Base-by-base conservation (phyloP, 176 grass and related monocot genomes). In the Echinochloa phyllopogon region DNA sequence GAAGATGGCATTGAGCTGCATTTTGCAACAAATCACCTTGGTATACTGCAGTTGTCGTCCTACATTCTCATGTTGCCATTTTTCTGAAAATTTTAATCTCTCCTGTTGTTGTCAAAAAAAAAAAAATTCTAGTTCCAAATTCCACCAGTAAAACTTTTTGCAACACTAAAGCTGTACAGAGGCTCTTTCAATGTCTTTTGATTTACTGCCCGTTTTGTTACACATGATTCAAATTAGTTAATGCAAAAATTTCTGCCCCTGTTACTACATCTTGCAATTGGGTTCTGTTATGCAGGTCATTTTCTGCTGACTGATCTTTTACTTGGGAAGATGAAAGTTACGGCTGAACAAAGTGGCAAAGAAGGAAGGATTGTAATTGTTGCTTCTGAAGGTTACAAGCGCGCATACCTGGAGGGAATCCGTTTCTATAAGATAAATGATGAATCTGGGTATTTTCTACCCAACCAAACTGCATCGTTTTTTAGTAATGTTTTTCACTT, bases 301-400 rank as follows among this genome's bases (percentile, higher is more conserved):
- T 94, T 94, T 87, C 89, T 94, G 59, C 72, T 94, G 41, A 94
- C 92, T 8, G 15, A 92, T 77, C 92, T 94, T 89, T 78, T 92
- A 59, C 51, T 88, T 47, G 89, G 89, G 45, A 92, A 81, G 64
- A 89, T 89, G 75, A 89, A 91, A 82, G 81, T 82, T 69, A 86
- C 89, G 11, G 76, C 92, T 51, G 68, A 8, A 50, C 71, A 88
- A 51, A 89, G 57, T 45, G 84, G 76, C 12, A 67, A 74, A 25
- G 92, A 94, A 87, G 89, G 92, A 76, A 89, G 92, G 57, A 82
- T 91, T 79, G 84, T 94, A 51, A 91, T 82, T 62, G 89, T 94
- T 41, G 76, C 89, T 74, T 89, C 92, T 69, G 58, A 79, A 55
- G 82, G 87, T 44, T 85, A 92, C 77, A 89, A 44, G 40, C 74